Base-by-base conservation (phyloP, 129 eudicot species). In the Pseudognaphalium luteoalbum region DNA sequence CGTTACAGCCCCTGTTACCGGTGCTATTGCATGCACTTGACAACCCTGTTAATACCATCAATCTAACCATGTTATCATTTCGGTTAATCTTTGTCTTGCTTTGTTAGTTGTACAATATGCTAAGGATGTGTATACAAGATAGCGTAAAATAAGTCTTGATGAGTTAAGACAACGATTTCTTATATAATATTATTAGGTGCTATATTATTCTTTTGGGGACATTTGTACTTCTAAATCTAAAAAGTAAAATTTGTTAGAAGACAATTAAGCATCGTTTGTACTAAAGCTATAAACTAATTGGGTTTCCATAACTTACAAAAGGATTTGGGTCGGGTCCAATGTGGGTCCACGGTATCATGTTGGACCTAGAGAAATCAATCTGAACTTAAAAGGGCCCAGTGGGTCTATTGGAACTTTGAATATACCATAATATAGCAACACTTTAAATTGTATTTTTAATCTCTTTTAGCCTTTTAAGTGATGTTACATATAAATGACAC, bases 1-100 rank as follows among this genome's bases (percentile, higher is more conserved):
- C 22, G 99, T 94, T 73, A 94, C 78, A 14, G 99, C 98, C 12
- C 98, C 98, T n/a, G 79, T 82, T 16, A 85, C 74, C 20, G 86
- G 90, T 80, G 97, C 92, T 84, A 94, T 78, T 35, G 97, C 97
- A 62, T 94, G 98, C 78, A 94, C 90, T 39, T 91, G 87, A 76
- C 99, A 94, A 14, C 85, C 87, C 99, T 94, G 2, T 50, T 14
- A 65, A 65, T 34, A 60, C 59, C 41, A 42, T 41, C 62, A 44
- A 47, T 30, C 12, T 75, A 12, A 75, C 20, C 22, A 44, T 32
- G 6, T 21, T 11, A 4, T 5, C 10, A 8, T 17, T 29, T 25
- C 15, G 32, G n/a, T 52, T 29, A 34, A 2, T 6, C 1, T 20
- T 19, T n/a, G 7, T 25, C 67, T 4, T 29, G 8, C 33, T 60